A percentile compares a stretch with the other conserved stretches of the same genome.
Conservation (phyloP, 306 rosid species). For the Bauhinia variegata region DNA sequence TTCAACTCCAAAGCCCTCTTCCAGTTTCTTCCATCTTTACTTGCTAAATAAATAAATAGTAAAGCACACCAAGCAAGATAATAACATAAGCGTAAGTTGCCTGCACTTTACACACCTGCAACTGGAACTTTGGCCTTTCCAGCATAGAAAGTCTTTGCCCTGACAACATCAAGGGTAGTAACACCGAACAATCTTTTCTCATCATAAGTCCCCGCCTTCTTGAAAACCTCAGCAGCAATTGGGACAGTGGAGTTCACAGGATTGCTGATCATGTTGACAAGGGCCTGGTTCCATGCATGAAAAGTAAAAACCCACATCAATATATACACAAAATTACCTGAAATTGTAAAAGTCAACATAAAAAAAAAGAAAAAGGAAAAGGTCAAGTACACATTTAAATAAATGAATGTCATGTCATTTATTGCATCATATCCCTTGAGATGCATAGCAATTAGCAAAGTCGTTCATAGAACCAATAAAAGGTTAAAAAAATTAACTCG, state of each 20-base stretch:
- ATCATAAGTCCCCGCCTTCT: slow-evolving; percentile 86
- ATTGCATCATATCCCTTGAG: background rate
- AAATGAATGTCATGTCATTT: background rate
- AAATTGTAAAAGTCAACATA: background rate
- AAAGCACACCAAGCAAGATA: too few species aligned
- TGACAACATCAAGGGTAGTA: slow-evolving; percentile 95
- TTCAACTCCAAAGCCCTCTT: background rate
- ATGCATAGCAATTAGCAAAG: background rate
- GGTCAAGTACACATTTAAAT: slow-evolving; percentile 8
- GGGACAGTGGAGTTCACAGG: slow-evolving; percentile 98
- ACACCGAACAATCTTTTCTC: slow-evolving; percentile 92
- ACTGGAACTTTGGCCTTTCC: slow-evolving; percentile 87
- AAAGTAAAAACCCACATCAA: background rate
- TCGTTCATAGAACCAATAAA: too few species aligned
- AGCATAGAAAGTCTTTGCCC: slow-evolving; percentile 97
- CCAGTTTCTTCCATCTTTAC: background rate
- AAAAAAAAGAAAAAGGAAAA: slow-evolving; percentile 16
- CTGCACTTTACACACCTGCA: slow-evolving; percentile 59
- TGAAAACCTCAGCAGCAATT: slow-evolving; percentile 95
- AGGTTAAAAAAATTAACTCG: background rate
- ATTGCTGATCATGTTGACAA: slow-evolving; percentile 93
- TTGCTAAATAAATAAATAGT: background rate
- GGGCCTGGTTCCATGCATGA: slow-evolving; percentile 61
- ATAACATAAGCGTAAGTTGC: slow-evolving; percentile 2
- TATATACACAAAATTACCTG: too few species aligned